Base-by-base conservation (phyloP, 208 protist species). In the Cochliopodium minus region DNA sequence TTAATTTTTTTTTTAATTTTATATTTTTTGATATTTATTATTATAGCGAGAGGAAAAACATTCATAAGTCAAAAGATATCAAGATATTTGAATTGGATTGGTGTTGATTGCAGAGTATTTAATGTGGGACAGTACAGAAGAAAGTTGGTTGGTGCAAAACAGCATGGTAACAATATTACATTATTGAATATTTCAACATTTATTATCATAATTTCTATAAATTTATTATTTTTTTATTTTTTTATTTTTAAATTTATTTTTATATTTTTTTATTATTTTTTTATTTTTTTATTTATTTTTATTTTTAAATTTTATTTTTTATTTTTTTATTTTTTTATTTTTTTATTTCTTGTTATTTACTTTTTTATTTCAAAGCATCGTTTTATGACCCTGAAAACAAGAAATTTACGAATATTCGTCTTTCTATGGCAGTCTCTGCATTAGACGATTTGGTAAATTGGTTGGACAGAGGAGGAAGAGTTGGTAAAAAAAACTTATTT, bases 11-110 rank as follows among this genome's bases (percentile, higher is more conserved):
- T n/a, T n/a, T n/a, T n/a, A n/a, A n/a, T n/a, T n/a, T n/a, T n/a
- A n/a, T n/a, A n/a, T n/a, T n/a, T n/a, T n/a, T n/a, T n/a, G n/a
- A n/a, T n/a, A n/a, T n/a, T n/a, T n/a, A n/a, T n/a, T n/a, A n/a
- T n/a, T n/a, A n/a, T n/a, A n/a, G n/a, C n/a, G n/a, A n/a, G 80
- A 1, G 83, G 81, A 22, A 89, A 89, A 61, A 82, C 69, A n/a
- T 87, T 82, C 52, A 76, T 85, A 10, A 74, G 79, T n/a, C 68
- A 79, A 60, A 77, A 85, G 56, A 89, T 89, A 45, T 66, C 71
- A 29, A 78, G 83, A 20, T 87, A 86, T 66, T 84, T 87, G 59
- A 72, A 82, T 60, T 89, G 83, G 81, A 82, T 83, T 59, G 81
- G 79, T 47, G 61, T 87, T 28, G 62, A 66, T 45, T 79, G 72